Evolutionary conservation across 2,329 filamentous ascomycete genomes (phyloP).

Genomic region (Exophiala oligosperma): DNA sequence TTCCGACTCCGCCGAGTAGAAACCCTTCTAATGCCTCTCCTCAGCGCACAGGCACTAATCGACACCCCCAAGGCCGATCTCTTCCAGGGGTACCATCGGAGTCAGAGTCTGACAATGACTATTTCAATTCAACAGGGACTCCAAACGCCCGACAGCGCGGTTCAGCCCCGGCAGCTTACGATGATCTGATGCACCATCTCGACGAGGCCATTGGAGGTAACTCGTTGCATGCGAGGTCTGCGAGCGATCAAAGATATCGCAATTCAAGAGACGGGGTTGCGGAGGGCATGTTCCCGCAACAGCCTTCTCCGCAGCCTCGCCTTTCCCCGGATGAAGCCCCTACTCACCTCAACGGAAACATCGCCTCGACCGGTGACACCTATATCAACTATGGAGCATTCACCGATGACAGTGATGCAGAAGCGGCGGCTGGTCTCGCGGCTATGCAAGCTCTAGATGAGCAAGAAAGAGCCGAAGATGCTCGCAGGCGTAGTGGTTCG

Average conservation of each 20-base stretch:
- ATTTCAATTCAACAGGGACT: conserved; percentile 29
- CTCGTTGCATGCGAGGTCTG: conserved; percentile 12
- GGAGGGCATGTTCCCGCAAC: conserved; percentile 27
- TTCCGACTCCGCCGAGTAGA: conserved; percentile 51
- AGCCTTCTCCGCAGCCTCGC: conserved; percentile 26
- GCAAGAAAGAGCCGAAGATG: conserved; percentile 61
- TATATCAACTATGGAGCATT: conserved; percentile 51
- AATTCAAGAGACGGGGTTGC: conserved; percentile 13
- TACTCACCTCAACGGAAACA: conserved; percentile 52
- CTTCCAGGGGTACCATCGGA: conserved; percentile 59
- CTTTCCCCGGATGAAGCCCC: conserved; percentile 46
- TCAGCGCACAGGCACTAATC: conserved; percentile 53
- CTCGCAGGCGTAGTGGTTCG: conserved; percentile 56
- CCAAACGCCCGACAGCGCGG: conserved; percentile 32
- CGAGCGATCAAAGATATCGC: conserved; percentile 15
- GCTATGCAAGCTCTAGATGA: conserved; percentile 83
- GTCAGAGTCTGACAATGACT: conserved; percentile 37
- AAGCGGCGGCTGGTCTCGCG: conserved; percentile 79
- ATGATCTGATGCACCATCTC: conserved; percentile 59
- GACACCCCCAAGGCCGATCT: conserved; percentile 59
- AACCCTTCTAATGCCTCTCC: conserved; percentile 52
- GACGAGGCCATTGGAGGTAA: conserved; percentile 48
- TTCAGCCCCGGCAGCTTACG: conserved; percentile 47
- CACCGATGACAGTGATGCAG: conserved; percentile 80
- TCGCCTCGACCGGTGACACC: conserved; percentile 46